Evolutionary conservation across 2,329 filamentous ascomycete genomes (phyloP), one percentile per base, ranked within the genome.

Genomic region (Colletotrichum gigasporum): DNA sequence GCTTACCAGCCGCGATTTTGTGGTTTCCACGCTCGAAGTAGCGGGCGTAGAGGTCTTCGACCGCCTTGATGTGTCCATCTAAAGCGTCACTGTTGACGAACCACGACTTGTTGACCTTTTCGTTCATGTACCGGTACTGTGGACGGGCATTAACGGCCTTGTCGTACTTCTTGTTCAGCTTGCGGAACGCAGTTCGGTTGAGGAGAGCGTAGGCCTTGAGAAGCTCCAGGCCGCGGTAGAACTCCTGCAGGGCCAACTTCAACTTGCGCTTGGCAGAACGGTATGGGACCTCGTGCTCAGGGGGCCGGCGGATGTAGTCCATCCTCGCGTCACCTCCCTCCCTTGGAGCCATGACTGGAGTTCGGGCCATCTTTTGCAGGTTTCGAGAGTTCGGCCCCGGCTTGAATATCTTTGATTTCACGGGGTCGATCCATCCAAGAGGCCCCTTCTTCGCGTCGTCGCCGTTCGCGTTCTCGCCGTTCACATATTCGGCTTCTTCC

Each of bases 111-210:
- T 93, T 95, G 70, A 99, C 94, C 73, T 95, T 95, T 70, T 97
- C 94, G 30, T 90, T 90, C 87, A 97, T 92, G 76, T 95, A 98
- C 26, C 91, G 87, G 73, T 91, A 86, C 0, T 90, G 86, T 0
- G 93, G 93, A 10, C 91, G 87, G 39, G 93, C 90, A 70, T 94
- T 88, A 60, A 94, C 88, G 2, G 91, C 88, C 79, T 98, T 99
- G 83, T 98, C 94, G 75, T 96, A 98, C 78, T 99, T 99, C 77
- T 99, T 99, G 79, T 97, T 97, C 74, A 99, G 93, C 77, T 99
- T 99, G 30, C 94, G 90, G 73, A 98, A 98, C 0, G 94, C 96
- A 0, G 93, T 97, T 50, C 93, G 87, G 75, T 99, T 99, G 12
- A 97, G 83, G 20, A 97, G 80, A 2, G 94, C 91, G 71, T 97